phyloP scores from a whole-genome alignment of 495 filamentous ascomycete species.

The Penicillium silybi region DNA sequence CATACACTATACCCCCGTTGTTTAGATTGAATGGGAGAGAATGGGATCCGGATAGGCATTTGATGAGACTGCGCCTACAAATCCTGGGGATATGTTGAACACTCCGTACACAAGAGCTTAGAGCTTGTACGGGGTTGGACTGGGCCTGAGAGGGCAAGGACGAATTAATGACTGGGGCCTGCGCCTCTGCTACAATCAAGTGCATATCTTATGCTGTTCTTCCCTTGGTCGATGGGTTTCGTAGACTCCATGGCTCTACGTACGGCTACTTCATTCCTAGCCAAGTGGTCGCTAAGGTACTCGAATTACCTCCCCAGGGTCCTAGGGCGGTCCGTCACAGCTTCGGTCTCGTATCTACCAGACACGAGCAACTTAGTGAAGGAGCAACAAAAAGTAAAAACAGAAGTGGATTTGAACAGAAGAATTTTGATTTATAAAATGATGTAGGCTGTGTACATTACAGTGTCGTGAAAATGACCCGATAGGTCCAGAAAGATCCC shows the following conservation, averaged over 20 bases:
- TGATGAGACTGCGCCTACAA: background rate
- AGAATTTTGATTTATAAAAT: conserved; percentile 11
- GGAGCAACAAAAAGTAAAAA: background rate
- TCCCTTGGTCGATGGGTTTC: background rate
- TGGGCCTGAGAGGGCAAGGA: background rate
- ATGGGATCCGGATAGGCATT: background rate
- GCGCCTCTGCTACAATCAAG: background rate
- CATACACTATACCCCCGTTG: conserved; percentile 3
- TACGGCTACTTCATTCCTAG: background rate
- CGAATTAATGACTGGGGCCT: background rate
- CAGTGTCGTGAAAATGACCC: conserved; percentile 26
- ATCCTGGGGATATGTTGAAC: background rate
- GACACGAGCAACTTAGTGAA: conserved; percentile 9
- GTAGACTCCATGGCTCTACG: background rate
- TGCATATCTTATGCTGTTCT: background rate
- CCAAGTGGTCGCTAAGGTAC: background rate
- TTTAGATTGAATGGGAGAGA: background rate
- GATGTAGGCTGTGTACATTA: conserved; percentile 28
- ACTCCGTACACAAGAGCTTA: background rate
- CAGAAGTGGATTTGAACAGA: background rate
- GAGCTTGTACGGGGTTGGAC: background rate
- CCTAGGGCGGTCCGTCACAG: conserved; percentile 9
- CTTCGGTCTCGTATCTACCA: conserved; percentile 28
- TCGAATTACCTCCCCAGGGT: background rate
- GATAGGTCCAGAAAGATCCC: background rate